These are phyloP conservation scores for Beauveria asiatica DNA, from an alignment of 2,329 filamentous ascomycete genomes.

Conservation along the genomic window DNA sequence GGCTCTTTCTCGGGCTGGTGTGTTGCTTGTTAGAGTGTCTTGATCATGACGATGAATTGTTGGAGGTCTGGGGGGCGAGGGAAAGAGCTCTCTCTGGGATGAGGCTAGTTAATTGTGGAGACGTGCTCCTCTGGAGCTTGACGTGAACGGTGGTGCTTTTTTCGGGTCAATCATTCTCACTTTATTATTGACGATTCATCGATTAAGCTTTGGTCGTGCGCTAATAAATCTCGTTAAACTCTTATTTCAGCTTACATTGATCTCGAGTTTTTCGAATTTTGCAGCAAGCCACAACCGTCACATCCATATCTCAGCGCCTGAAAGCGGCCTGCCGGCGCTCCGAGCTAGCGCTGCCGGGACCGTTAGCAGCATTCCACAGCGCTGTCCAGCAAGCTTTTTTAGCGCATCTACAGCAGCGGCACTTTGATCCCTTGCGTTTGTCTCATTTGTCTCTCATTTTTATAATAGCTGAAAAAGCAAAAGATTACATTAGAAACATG, in stretches of 20 bases:
- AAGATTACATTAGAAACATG: too few species aligned
- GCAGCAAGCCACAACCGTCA: too few species aligned
- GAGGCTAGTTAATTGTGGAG: slow-evolving; percentile 5
- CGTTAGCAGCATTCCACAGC: neutral
- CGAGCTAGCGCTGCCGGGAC: neutral
- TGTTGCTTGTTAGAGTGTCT: neutral
- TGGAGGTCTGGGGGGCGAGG: neutral
- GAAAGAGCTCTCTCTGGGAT: slow-evolving; percentile 2
- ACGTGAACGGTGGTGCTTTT: neutral
- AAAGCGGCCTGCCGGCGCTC: neutral
- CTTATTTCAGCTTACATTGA: too few species aligned
- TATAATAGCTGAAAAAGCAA: too few species aligned
- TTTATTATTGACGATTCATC: too few species aligned
- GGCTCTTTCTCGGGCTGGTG: neutral
- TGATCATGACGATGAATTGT: slow-evolving; percentile 7
- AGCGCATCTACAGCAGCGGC: neutral
- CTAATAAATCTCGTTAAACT: too few species aligned
- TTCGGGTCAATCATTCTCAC: neutral
- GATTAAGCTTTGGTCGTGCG: too few species aligned
- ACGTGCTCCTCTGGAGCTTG: neutral
- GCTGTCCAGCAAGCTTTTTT: neutral
- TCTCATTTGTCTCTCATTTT: too few species aligned
- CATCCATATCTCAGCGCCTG: neutral
- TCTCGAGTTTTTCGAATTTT: too few species aligned
- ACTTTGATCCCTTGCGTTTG: neutral